Evolutionary conservation across 352 stramenopile genomes (phyloP).

Genomic region (Phytophthora chlamydospora): DNA sequence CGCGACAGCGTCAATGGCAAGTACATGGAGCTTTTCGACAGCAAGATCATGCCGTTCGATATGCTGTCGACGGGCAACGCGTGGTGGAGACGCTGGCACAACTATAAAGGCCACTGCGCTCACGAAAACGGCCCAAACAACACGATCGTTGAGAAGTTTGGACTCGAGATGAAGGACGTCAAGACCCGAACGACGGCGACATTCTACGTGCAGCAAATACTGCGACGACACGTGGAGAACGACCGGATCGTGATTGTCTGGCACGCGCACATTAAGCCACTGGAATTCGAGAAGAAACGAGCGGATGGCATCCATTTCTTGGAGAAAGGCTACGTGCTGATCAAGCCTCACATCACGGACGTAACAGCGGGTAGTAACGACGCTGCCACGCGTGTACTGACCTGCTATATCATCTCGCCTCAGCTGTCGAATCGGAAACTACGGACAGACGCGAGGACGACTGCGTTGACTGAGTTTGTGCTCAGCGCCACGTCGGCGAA

Average conservation of each 20-base stretch:
- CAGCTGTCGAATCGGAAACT: constrained; percentile 38
- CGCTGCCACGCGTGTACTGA: constrained; percentile 50
- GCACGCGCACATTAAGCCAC: constrained; percentile 56
- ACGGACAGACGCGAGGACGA: constrained; percentile 34
- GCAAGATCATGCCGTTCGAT: constrained; percentile 48
- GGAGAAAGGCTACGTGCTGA: constrained; percentile 66
- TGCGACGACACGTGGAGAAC: constrained; percentile 55
- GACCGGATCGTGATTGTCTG: constrained; percentile 66
- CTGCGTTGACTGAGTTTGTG: constrained; percentile 49
- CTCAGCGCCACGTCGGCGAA: constrained; percentile 40
- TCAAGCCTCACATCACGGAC: constrained; percentile 39
- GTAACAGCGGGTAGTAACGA: constrained; percentile 10
- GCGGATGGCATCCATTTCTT: constrained; percentile 42
- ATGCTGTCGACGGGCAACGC: constrained; percentile 37
- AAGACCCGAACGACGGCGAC: constrained; percentile 52
- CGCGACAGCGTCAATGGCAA: constrained; percentile 45
- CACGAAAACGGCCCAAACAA: constrained; percentile 44
- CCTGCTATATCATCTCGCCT: constrained; percentile 54
- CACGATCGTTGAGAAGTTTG: constrained; percentile 62
- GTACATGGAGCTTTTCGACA: constrained; percentile 52
- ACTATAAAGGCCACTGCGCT: constrained; percentile 35
- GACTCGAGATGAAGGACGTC: constrained; percentile 54
- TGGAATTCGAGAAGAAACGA: constrained; percentile 55
- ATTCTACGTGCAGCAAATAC: constrained; percentile 63
- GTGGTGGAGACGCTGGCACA: constrained; percentile 43